phyloP scores from a whole-genome alignment of 139 green algal species.

The Picochlorum sp. region DNA sequence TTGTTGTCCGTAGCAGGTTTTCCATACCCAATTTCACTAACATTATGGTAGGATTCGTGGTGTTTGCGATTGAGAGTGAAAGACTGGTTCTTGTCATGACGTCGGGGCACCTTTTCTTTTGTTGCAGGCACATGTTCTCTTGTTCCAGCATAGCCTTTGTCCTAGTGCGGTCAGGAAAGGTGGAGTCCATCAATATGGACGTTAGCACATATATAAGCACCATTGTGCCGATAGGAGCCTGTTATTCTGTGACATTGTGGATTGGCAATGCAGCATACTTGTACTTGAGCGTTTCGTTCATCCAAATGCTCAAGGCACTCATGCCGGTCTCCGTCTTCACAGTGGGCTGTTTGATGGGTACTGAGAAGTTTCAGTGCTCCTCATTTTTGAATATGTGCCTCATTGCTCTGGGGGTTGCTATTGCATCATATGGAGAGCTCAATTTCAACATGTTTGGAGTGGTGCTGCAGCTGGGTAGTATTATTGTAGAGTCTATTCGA shows the following conservation, averaged over 20 bases:
- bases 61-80: background rate
- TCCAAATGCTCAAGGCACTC: conserved; percentile 94
- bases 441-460: conserved; percentile 16
- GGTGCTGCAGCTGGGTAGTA: conserved; percentile 4
- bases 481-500: conserved; percentile 4
- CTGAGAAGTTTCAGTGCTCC: conserved; percentile 56
- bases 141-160: conserved; percentile 63
- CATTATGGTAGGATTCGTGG: conserved; percentile 24
- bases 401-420: conserved; percentile 78
- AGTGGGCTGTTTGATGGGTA: conserved; percentile 55
- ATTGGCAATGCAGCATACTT: conserved; percentile 94
- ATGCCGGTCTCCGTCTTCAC: conserved; percentile 28
- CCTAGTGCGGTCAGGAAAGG: conserved; percentile 48
- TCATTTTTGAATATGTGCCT: conserved; percentile 74
- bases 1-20: conserved; percentile 75
- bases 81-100: background rate
- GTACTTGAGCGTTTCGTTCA: conserved; percentile 94
- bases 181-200: conserved; percentile 66
- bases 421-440: conserved; percentile 56
- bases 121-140: conserved; percentile 79
- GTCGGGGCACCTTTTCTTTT: conserved; percentile 10
- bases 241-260: conserved; percentile 90
- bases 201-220: conserved; percentile 52
- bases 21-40: conserved; percentile 83
- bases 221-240: conserved; percentile 82